Evolutionary conservation across 2,329 filamentous ascomycete species (phyloP).

Genomic region (Fusarium nanum): DNA sequence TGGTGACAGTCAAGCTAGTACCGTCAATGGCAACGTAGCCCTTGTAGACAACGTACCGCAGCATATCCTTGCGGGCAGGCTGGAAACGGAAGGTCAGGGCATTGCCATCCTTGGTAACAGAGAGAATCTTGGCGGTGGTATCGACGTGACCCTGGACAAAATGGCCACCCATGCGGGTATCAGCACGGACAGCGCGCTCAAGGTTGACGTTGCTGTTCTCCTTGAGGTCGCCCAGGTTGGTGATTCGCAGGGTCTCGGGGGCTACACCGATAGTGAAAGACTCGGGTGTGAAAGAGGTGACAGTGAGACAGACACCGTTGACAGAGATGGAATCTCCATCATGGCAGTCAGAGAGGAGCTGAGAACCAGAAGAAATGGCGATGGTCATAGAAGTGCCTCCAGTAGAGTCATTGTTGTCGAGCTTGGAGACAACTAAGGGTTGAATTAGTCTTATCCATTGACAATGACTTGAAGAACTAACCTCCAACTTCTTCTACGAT

Average conservation of each 20-base stretch:
- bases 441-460: slow-evolving; percentile 41
- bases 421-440: slow-evolving; percentile 80
- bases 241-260: slow-evolving; percentile 94
- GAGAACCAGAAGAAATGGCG: slow-evolving; percentile 70
- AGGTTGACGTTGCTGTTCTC: slow-evolving; percentile 82
- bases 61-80: slow-evolving; percentile 74
- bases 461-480: slow-evolving; percentile 58
- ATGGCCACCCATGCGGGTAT: slow-evolving; percentile 96
- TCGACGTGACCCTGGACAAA: slow-evolving; percentile 99
- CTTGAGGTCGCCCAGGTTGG: slow-evolving; percentile 84
- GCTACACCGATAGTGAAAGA: slow-evolving; percentile 93
- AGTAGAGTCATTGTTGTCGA: slow-evolving; percentile 83
- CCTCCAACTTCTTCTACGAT: slow-evolving; percentile 94
- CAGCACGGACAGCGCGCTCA: slow-evolving; percentile 89
- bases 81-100: slow-evolving; percentile 86
- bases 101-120: slow-evolving; percentile 85
- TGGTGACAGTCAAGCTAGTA: slow-evolving; percentile 91
- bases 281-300: slow-evolving; percentile 67
- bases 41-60: slow-evolving; percentile 95
- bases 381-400: slow-evolving; percentile 94
- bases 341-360: slow-evolving; percentile 85
- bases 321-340: slow-evolving; percentile 94
- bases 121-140: slow-evolving; percentile 80
- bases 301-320: slow-evolving; percentile 95
- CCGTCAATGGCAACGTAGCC: slow-evolving; percentile 95